Conservation (phyloP, 768 basidiomycete species). For the Phaeotremella fagi region DNA sequence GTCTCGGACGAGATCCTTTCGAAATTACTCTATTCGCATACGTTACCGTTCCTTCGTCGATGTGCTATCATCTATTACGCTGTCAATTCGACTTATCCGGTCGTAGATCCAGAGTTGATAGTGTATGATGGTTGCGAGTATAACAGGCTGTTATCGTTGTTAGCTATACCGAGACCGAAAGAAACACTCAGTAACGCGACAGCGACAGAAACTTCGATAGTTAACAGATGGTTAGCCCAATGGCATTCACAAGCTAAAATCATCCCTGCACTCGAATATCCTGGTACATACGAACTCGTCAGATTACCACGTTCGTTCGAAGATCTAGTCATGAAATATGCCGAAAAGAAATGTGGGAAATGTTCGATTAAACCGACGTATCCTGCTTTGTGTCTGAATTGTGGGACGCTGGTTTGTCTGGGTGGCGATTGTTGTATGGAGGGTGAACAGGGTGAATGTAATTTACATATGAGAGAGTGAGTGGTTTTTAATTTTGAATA, state of each 20-base stretch:
- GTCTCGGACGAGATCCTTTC: slow-evolving; percentile 76
- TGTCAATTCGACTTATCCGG: slow-evolving; percentile 47
- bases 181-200: slow-evolving; percentile 48
- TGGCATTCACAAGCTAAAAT: slow-evolving; percentile 76
- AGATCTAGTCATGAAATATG: slow-evolving; percentile 69
- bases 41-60: slow-evolving; percentile 83
- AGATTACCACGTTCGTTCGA: slow-evolving; percentile 77
- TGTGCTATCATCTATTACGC: slow-evolving; percentile 79
- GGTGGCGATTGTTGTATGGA: slow-evolving; percentile 85
- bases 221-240: slow-evolving; percentile 84
- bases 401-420: slow-evolving; percentile 80
- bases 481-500: slow-evolving; percentile 46
- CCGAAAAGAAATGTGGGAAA: slow-evolving; percentile 65
- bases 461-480: slow-evolving; percentile 88
- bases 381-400: slow-evolving; percentile 86
- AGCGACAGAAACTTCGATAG: slow-evolving; percentile 44
- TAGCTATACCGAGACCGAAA: slow-evolving; percentile 74
- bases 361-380: slow-evolving; percentile 76
- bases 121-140: slow-evolving; percentile 61
- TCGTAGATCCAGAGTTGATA: slow-evolving; percentile 17
- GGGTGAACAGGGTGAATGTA: slow-evolving; percentile 76
- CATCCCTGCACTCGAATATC: slow-evolving; percentile 72
- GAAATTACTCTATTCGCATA: slow-evolving; percentile 78
- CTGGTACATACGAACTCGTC: slow-evolving; percentile 74
- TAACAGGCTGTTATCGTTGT: slow-evolving; percentile 63